Evolutionary conservation across 1,139 yeast genomes (phyloP).

Genomic region (Diutina mesorugosa): DNA sequence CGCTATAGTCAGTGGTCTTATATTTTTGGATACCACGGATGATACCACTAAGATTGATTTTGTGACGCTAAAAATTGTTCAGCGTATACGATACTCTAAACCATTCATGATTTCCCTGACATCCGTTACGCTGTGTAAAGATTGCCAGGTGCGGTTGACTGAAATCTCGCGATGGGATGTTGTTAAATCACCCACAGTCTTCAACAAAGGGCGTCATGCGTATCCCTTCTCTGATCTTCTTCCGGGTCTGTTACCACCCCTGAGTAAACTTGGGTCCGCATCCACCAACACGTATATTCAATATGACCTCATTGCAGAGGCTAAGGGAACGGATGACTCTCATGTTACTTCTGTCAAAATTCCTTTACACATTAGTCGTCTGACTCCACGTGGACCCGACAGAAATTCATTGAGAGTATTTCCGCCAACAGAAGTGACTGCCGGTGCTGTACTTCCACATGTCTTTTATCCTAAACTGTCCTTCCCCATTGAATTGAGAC

Average conservation of each 20-base stretch:
- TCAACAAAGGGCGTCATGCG: constrained; percentile 60
- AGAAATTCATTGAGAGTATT: constrained; percentile 79
- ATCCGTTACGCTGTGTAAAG: constrained; percentile 37
- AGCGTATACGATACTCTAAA: constrained; percentile 49
- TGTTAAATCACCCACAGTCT: constrained; percentile 38
- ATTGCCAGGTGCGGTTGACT: constrained; percentile 41
- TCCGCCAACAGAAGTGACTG: constrained; percentile 89
- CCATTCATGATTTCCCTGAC: constrained; percentile 51
- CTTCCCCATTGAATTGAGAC: constrained; percentile 67
- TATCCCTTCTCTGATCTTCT: constrained; percentile 90
- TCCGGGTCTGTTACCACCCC: constrained; percentile 86
- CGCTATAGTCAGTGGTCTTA: constrained; percentile 35
- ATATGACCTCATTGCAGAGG: constrained; percentile 64
- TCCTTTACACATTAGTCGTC: constrained; percentile 68
- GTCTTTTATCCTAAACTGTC: constrained; percentile 81
- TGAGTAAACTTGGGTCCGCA: constrained; percentile 47
- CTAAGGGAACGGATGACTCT: constrained; percentile 8
- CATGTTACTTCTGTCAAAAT: constrained; percentile 24
- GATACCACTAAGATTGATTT: constrained; percentile 24
- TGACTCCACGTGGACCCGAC: constrained; percentile 73
- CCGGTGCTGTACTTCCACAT: constrained; percentile 77
- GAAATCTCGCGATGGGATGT: constrained; percentile 87
- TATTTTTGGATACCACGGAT: not conserved
- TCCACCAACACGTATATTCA: constrained; percentile 43
- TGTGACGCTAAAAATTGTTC: constrained; percentile 58